Percentiles rank a stretch among this genome's conserved stretches.
Conservation (phyloP, 2,329 filamentous ascomycete genomes). For the Xylaria sp. region DNA sequence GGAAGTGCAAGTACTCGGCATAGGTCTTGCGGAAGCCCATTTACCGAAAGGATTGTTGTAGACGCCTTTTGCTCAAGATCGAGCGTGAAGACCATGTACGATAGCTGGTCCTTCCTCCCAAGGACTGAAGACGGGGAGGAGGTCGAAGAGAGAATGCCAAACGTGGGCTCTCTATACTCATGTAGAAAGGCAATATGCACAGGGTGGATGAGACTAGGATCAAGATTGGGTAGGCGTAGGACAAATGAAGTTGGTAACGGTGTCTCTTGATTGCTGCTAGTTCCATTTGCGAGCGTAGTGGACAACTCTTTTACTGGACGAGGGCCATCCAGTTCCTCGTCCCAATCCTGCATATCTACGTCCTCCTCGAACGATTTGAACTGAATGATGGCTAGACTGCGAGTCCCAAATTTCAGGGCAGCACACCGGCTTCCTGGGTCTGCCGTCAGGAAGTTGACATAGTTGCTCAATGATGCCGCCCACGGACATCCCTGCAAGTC, state of each 20-base stretch:
- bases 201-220: slow-evolving; percentile 84
- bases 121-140: slow-evolving; percentile 75
- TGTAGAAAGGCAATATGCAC: slow-evolving; percentile 91
- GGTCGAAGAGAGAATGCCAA: slow-evolving; percentile 87
- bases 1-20: slow-evolving; percentile 82
- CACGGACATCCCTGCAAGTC: slow-evolving; percentile 84
- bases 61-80: slow-evolving; percentile 93
- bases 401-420: slow-evolving; percentile 86
- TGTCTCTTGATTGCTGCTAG: slow-evolving; percentile 62
- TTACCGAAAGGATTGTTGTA: slow-evolving; percentile 87
- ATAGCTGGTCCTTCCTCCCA: slow-evolving; percentile 82
- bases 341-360: slow-evolving; percentile 89
- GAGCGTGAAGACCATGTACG: slow-evolving; percentile 93
- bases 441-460: slow-evolving; percentile 80
- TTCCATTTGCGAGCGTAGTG: slow-evolving; percentile 50
- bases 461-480: slow-evolving; percentile 75
- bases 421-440: slow-evolving; percentile 94
- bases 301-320: slow-evolving; percentile 57
- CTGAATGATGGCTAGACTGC: slow-evolving; percentile 90
- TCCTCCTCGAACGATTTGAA: slow-evolving; percentile 88
- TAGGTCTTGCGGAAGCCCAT: slow-evolving; percentile 84
- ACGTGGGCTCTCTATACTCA: slow-evolving; percentile 97
- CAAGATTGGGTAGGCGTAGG: slow-evolving; percentile 84
- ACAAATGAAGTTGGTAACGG: slow-evolving; percentile 93
- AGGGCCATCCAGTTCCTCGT: slow-evolving; percentile 77